These are phyloP conservation scores for Phytopythium mirpurense DNA, from an alignment of 352 stramenopile genomes.

Conservation along the genomic window DNA sequence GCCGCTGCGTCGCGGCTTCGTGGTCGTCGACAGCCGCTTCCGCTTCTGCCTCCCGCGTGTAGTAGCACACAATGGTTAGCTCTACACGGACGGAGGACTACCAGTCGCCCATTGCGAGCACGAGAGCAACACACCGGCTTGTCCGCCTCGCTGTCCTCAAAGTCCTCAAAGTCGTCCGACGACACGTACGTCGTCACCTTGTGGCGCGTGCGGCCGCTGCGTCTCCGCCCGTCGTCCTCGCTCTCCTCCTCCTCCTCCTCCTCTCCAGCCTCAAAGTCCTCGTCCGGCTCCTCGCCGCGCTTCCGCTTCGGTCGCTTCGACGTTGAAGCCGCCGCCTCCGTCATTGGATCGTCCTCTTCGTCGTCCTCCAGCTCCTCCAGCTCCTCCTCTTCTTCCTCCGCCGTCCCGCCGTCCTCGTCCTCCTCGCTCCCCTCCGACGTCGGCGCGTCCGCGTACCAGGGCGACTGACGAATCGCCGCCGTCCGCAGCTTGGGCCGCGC, in stretches of 20 bases:
- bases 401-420: slow-evolving; percentile 26
- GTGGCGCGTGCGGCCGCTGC: slow-evolving; percentile 32
- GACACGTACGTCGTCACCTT: slow-evolving; percentile 11
- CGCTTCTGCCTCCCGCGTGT: background rate
- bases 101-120: too few species aligned
- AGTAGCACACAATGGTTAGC: background rate
- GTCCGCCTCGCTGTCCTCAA: background rate
- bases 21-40: slow-evolving; percentile 19
- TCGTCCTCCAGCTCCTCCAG: slow-evolving; percentile 13
- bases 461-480: background rate
- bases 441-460: slow-evolving; percentile 3
- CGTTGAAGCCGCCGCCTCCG: background rate
- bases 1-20: background rate
- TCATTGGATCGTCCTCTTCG: slow-evolving; percentile 37
- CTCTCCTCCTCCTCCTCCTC: slow-evolving; percentile 14
- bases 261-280: slow-evolving; percentile 10
- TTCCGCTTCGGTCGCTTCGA: background rate
- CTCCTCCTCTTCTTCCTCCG: background rate
- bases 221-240: slow-evolving; percentile 25
- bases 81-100: too few species aligned
- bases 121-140: slow-evolving; percentile 8
- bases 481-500: slow-evolving; percentile 27
- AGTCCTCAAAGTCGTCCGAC: slow-evolving; percentile 1
- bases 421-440: slow-evolving; percentile 27
- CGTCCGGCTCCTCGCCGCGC: slow-evolving; percentile 8